Conservation (phyloP, 495 filamentous ascomycete genomes). For the Aspergillus affinis region DNA sequence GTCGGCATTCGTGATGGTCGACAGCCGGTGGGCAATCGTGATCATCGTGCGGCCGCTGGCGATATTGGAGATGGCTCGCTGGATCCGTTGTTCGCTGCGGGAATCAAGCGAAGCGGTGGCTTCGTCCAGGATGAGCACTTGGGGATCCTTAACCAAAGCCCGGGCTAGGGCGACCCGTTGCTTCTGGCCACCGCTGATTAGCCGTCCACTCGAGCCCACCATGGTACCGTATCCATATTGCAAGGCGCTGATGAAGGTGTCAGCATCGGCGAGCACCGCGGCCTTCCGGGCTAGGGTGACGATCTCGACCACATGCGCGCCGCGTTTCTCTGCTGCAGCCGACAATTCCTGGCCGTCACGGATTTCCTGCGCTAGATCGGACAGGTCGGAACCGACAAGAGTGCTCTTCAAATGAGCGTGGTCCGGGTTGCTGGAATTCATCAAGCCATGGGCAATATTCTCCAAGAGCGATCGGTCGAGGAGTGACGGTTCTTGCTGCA, state of each 20-base stretch:
- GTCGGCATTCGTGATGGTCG: slow-evolving; percentile 57
- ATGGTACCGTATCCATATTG: slow-evolving; percentile 52
- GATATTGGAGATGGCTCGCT: slow-evolving; percentile 48
- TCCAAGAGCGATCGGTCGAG: slow-evolving; percentile 65
- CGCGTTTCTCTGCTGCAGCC: slow-evolving; percentile 30
- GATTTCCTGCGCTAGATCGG: slow-evolving; percentile 32
- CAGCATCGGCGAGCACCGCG: slow-evolving; percentile 41
- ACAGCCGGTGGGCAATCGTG: slow-evolving; percentile 49
- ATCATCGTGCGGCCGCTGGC: slow-evolving; percentile 47
- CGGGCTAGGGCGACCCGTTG: slow-evolving; percentile 68
- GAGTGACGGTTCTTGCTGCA: slow-evolving; percentile 67
- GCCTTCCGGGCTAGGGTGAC: slow-evolving; percentile 39
- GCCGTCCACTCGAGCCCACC: slow-evolving; percentile 55
- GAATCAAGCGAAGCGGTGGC: slow-evolving; percentile 65
- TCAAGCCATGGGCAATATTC: slow-evolving; percentile 65
- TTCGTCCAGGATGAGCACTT: slow-evolving; percentile 82
- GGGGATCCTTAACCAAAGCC: slow-evolving; percentile 72
- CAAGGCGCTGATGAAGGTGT: slow-evolving; percentile 45
- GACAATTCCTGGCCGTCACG: slow-evolving; percentile 37
- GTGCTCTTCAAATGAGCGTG: slow-evolving; percentile 41
- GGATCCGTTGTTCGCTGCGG: slow-evolving; percentile 52
- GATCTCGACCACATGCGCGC: slow-evolving; percentile 36
- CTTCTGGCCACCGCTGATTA: slow-evolving; percentile 63
- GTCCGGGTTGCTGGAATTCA: slow-evolving; percentile 52
- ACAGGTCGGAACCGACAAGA: slow-evolving; percentile 31